A percentile compares a stretch with the other conserved stretches of the same genome.
Evolutionary conservation across 163 green algal genomes (phyloP).

Genomic region (Scenedesmus sp.): DNA sequence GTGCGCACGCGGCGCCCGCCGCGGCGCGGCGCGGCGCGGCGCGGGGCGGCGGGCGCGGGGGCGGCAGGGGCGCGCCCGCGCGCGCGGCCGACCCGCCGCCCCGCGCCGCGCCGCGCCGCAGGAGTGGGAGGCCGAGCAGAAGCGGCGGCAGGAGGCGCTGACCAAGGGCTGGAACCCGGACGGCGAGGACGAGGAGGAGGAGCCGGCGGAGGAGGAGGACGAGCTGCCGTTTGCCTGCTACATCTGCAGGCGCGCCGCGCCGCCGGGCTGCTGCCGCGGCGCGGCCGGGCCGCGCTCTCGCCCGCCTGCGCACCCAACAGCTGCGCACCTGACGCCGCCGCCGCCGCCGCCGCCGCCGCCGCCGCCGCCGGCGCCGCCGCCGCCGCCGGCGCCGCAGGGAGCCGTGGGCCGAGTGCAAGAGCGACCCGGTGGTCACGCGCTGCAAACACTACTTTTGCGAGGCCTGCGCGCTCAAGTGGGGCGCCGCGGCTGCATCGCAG

Average conservation of each 20-base stretch:
- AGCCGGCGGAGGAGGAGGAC: conserved; percentile 74
- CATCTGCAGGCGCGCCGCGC: conserved; percentile 74
- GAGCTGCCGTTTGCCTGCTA: conserved; percentile 98
- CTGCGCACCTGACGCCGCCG: neutral
- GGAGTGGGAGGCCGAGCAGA: conserved; percentile 79
- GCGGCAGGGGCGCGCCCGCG: no score
- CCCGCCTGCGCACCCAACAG: neutral
- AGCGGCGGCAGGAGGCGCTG: conserved; percentile 68
- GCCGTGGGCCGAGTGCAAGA: conserved; percentile 79
- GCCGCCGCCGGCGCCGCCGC: neutral
- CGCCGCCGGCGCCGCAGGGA: conserved; percentile 45
- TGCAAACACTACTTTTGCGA: conserved; percentile 99
- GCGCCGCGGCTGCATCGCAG: no score
- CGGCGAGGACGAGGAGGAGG: conserved; percentile 52
- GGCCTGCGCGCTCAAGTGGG: conserved; percentile 90
- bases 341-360: neutral
- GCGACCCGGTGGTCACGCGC: conserved; percentile 90
- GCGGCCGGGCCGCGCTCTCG: neutral
- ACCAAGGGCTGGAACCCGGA: conserved; percentile 66
- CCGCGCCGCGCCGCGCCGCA: conserved; percentile 23
- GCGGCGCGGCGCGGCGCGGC: no score
- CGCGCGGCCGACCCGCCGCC: no score
- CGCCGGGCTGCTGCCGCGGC: no score
- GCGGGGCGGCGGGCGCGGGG: no score
- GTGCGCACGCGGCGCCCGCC: conserved; percentile 53